Conservation (phyloP, 371 early-diverging fungal species). For the Globomyces sp. region DNA sequence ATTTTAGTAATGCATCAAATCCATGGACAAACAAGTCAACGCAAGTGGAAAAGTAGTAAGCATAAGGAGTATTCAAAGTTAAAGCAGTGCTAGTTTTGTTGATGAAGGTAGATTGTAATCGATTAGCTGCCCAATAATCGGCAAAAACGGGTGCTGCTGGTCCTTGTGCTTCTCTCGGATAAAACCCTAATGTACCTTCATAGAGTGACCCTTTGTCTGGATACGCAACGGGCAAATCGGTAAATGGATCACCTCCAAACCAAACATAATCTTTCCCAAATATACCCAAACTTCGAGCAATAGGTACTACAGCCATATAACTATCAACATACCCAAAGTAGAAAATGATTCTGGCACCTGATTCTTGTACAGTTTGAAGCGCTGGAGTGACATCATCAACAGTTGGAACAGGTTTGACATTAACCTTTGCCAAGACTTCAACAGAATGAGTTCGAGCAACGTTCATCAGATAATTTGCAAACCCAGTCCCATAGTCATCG, state of each 20-base stretch:
- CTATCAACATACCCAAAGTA: neutral
- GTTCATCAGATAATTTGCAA: neutral
- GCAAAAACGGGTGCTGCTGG: neutral
- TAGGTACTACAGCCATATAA: neutral
- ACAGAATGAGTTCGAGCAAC: neutral
- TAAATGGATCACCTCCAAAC: neutral
- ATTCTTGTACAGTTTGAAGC: neutral
- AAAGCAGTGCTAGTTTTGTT: neutral
- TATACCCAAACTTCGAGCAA: neutral
- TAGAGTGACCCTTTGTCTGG: too few species aligned
- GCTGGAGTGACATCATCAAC: neutral
- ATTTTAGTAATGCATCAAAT: constrained; percentile 12
- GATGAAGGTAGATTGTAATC: neutral
- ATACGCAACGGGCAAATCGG: neutral
- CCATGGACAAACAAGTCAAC: constrained; percentile 9
- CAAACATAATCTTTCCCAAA: constrained; percentile 1
- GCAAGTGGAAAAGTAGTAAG: constrained; percentile 1
- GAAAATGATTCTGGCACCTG: neutral
- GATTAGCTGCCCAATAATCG: neutral
- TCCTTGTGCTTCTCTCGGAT: neutral
- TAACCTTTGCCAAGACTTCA: neutral
- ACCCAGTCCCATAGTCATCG: constrained; percentile 12
- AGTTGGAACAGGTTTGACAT: neutral
- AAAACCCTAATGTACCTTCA: neutral
- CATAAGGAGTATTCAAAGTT: neutral